These are phyloP conservation scores for Porodaedalea pini DNA, from an alignment of 1,284 basidiomycete genomes.

Conservation along the genomic window DNA sequence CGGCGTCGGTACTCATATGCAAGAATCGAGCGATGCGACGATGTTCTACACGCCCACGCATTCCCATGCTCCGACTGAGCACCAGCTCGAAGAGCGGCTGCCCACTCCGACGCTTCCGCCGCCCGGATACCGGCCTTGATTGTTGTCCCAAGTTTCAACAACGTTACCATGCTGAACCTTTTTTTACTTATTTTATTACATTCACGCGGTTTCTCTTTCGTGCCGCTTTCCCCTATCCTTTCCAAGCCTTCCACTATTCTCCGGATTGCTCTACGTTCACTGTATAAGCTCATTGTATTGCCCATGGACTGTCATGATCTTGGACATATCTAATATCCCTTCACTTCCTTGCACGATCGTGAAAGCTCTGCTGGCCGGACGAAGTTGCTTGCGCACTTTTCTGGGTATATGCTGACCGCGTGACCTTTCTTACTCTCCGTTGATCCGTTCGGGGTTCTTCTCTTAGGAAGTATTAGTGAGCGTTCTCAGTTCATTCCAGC, in stretches of 20 bases:
- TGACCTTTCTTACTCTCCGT: background rate
- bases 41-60: constrained; percentile 16
- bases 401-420: background rate
- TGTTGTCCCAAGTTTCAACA: background rate
- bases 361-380: background rate
- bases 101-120: constrained; percentile 5
- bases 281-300: background rate
- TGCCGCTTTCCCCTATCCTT: background rate
- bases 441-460: background rate
- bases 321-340: constrained; percentile 3
- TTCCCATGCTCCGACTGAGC: constrained; percentile 13
- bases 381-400: background rate
- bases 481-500: background rate
- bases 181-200: background rate
- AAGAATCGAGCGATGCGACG: constrained; percentile 9
- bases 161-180: background rate
- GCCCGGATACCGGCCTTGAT: constrained; percentile 14
- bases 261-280: background rate
- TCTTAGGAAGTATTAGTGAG: too few species aligned
- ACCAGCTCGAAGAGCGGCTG: constrained; percentile 1
- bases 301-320: background rate
- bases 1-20: constrained; percentile 1
- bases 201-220: background rate
- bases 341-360: background rate
- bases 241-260: background rate